Percentiles rank a stretch among this genome's conserved stretches.
Conservation (phyloP, 2,329 filamentous ascomycete species). For the Pleomassaria siparia region DNA sequence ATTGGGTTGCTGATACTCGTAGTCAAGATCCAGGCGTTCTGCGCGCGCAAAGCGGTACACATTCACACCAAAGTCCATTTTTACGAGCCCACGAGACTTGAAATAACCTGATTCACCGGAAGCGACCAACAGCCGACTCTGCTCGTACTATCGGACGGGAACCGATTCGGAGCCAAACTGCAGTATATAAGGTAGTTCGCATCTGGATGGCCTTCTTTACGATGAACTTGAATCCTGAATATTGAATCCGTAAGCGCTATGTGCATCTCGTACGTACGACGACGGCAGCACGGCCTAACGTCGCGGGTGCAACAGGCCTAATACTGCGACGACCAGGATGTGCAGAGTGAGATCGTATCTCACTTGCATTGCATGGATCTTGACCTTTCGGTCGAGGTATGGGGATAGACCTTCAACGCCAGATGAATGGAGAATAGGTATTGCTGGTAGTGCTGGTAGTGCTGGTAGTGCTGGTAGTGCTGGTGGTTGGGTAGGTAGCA, state of each 20-base stretch:
- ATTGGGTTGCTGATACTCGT: constrained; percentile 1
- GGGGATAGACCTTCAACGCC: no score
- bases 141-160: no score
- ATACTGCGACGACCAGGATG: background rate
- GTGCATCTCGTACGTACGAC: background rate
- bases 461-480: background rate
- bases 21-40: background rate
- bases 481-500: constrained; percentile 1
- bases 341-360: background rate
- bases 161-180: background rate
- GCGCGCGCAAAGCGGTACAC: background rate
- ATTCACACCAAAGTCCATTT: no score
- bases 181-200: no score
- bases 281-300: background rate
- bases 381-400: no score
- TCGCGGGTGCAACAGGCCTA: background rate
- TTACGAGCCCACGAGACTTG: background rate
- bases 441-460: no score
- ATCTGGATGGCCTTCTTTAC: background rate
- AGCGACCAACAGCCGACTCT: no score
- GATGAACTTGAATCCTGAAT: background rate
- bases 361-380: background rate
- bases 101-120: background rate
- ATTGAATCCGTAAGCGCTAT: background rate
- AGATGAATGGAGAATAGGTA: no score